Evolutionary conservation across 306 rosid species (phyloP).

Genomic region (Dryas drummondii): DNA sequence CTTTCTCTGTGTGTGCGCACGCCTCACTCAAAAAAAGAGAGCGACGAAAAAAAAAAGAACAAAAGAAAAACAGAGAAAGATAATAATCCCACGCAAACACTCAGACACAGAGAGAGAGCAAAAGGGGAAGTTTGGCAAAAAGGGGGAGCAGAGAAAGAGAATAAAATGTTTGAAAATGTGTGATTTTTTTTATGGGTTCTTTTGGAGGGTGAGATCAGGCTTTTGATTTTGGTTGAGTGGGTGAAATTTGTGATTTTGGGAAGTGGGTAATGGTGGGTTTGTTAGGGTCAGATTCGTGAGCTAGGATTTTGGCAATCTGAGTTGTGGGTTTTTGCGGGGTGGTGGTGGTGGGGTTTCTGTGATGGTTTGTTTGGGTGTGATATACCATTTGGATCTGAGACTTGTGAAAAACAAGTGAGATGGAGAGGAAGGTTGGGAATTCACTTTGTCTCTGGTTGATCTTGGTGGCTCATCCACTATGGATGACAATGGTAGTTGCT

Average conservation of each 20-base stretch:
- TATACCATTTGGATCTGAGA: conserved; percentile 80
- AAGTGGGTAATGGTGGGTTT: conserved; percentile 45
- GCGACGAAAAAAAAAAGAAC: background rate
- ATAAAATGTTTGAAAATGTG: conserved; percentile 31
- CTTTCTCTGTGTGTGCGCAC: conserved; percentile 41
- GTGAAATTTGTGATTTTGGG: conserved; percentile 8
- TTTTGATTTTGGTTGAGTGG: conserved; percentile 35
- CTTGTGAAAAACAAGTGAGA: conserved; percentile 38
- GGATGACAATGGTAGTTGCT: conserved; percentile 62
- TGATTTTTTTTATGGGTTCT: conserved; percentile 30
- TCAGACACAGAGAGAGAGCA: conserved; percentile 32
- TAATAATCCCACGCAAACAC: conserved; percentile 39
- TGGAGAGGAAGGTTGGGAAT: conserved; percentile 61
- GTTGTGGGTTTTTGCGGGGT: conserved; percentile 13
- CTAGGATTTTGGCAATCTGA: conserved; percentile 35
- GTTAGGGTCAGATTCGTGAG: conserved; percentile 41
- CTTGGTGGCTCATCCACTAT: conserved; percentile 60
- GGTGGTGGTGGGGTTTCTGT: conserved; percentile 21
- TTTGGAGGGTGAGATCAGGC: conserved; percentile 61
- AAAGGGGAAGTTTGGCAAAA: conserved; percentile 29
- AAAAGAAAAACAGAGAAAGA: background rate
- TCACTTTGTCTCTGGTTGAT: conserved; percentile 49
- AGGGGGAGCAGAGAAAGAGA: conserved; percentile 28
- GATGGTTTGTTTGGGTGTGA: conserved; percentile 50
- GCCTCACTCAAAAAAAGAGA: conserved; percentile 53